phyloP scores from a whole-genome alignment of 176 grass and related monocot genomes.

The Metroxylon sagu region DNA sequence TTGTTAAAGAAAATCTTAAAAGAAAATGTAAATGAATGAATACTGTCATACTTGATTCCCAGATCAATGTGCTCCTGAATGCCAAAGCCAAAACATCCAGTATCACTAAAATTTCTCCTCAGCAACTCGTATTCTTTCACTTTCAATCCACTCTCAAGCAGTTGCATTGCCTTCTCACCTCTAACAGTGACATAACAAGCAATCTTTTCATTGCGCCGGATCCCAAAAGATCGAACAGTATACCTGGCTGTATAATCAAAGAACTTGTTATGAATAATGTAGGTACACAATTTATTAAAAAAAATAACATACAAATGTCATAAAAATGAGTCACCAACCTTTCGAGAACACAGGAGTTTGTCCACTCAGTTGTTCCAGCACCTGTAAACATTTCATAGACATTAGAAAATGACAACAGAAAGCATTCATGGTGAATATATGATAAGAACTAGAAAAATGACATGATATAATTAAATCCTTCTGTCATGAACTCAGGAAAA shows the following conservation, averaged over 20 bases:
- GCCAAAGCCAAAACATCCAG: constrained; percentile 39
- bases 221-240: constrained; percentile 2
- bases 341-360: constrained; percentile 41
- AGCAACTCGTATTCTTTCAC: constrained; percentile 43
- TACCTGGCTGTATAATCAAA: constrained; percentile 5
- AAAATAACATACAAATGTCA: no score
- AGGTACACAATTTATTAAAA: no score
- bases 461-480: no score
- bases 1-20: no score
- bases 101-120: constrained; percentile 42
- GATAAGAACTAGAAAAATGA: no score
- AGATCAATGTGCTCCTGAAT: constrained; percentile 51
- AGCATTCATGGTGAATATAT: no score
- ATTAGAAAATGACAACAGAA: no score
- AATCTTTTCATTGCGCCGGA: constrained; percentile 7
- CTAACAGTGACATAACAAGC: constrained; percentile 37
- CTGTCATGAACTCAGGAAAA: no score
- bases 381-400: constrained; percentile 4
- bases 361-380: constrained; percentile 40
- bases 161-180: constrained; percentile 45
- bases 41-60: constrained; percentile 29
- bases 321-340: constrained; percentile 2
- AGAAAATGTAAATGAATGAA: no score
- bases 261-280: no score
- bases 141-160: constrained; percentile 46